phyloP scores from a whole-genome alignment of 495 filamentous ascomycete genomes.

The Hyaloscypha bicolor region DNA sequence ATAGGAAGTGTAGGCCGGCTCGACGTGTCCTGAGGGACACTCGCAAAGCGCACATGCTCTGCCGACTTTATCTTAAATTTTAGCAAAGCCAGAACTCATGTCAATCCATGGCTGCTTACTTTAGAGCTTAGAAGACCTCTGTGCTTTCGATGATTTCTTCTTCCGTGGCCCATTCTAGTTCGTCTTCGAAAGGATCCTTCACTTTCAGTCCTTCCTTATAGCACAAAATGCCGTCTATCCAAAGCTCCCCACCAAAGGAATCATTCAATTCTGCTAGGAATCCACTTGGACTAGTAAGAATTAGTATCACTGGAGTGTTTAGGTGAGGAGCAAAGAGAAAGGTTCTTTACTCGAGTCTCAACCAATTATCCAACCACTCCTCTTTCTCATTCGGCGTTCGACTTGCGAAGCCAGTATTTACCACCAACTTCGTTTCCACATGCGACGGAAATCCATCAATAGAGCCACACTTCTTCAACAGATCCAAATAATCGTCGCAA shows the following conservation, averaged over 20 bases:
- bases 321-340: neutral
- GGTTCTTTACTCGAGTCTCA: neutral
- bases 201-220: neutral
- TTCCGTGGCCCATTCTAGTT: neutral
- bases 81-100: neutral
- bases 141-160: neutral
- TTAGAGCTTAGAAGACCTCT: neutral
- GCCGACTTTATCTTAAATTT: neutral
- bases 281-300: neutral
- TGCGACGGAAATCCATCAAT: neutral
- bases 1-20: too few relatives aligned
- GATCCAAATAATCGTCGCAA: neutral
- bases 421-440: neutral
- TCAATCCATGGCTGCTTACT: neutral
- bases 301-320: neutral
- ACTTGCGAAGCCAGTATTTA: neutral
- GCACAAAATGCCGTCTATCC: slow-evolving; percentile 8
- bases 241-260: slow-evolving; percentile 7
- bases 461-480: neutral
- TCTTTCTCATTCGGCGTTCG: neutral
- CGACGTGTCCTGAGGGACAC: too few relatives aligned
- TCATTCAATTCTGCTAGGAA: neutral
- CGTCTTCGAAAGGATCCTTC: neutral
- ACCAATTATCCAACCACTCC: neutral
- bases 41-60: too few relatives aligned